Conservation (phyloP, 228 moss, liverwort and hornwort genomes). For the Sphagnum fallax region DNA sequence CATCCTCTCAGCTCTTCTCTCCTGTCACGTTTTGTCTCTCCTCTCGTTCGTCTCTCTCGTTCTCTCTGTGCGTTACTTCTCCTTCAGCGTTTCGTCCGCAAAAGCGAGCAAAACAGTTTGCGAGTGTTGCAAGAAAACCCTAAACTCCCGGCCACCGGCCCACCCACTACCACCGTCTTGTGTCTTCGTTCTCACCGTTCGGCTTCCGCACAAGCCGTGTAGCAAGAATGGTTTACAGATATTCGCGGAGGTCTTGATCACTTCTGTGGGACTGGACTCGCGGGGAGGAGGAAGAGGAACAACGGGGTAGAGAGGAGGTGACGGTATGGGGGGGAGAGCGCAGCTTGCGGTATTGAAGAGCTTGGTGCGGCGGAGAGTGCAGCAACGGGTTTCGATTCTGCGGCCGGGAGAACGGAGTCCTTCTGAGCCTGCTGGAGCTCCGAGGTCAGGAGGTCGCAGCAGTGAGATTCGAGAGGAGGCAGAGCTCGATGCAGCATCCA, state of each 20-base stretch:
- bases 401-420: background rate
- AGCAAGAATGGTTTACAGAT: too few relatives aligned
- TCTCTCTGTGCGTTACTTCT: background rate
- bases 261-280: too few relatives aligned
- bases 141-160: too few relatives aligned
- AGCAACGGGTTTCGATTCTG: background rate
- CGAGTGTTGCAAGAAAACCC: too few relatives aligned
- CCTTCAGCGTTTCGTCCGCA: background rate
- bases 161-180: too few relatives aligned
- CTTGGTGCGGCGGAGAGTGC: conserved; percentile 14
- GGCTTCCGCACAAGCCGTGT: too few relatives aligned
- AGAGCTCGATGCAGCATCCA: background rate
- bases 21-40: background rate
- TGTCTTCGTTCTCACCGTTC: too few relatives aligned
- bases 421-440: background rate
- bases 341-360: conserved; percentile 20
- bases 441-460: background rate
- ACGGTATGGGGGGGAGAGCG: conserved; percentile 9
- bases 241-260: too few relatives aligned
- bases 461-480: too few relatives aligned
- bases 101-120: too few relatives aligned
- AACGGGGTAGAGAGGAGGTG: background rate
- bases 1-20: background rate
- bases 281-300: too few relatives aligned
- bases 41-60: background rate